These are phyloP conservation scores for Penicillium daleae DNA, from an alignment of 495 filamentous ascomycete species.

Conservation along the genomic window DNA sequence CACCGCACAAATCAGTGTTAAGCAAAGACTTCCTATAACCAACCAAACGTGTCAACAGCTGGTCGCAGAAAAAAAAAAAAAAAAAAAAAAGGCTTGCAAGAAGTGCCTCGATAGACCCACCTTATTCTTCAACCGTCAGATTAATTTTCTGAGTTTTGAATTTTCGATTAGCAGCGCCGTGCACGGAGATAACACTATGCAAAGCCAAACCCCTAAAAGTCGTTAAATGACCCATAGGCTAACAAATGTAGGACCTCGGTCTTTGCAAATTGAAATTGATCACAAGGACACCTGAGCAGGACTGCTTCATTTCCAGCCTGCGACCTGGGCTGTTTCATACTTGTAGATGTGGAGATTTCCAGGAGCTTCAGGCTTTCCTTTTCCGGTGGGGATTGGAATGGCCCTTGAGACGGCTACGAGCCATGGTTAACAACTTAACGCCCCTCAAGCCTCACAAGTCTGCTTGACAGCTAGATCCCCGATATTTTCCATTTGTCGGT, in stretches of 20 bases:
- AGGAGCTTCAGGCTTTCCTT: constrained; percentile 18
- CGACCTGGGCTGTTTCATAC: constrained; percentile 25
- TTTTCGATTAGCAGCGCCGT: background rate
- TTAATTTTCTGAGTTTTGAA: background rate
- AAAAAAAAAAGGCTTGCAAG: background rate
- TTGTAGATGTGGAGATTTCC: constrained; percentile 26
- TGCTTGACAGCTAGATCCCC: background rate
- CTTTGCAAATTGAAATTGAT: background rate
- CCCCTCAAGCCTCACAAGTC: background rate
- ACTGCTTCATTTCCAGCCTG: constrained; percentile 25
- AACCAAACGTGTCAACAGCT: background rate
- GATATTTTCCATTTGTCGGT: background rate
- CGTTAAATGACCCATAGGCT: background rate
- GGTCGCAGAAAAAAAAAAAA: background rate
- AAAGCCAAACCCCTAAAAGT: background rate
- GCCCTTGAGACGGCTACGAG: constrained; percentile 8
- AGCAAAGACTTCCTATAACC: background rate
- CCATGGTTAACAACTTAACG: constrained; percentile 18
- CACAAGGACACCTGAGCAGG: constrained; percentile 7
- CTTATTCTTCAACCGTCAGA: background rate
- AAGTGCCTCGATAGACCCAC: background rate
- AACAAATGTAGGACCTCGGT: background rate
- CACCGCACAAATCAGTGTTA: background rate
- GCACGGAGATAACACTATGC: background rate
- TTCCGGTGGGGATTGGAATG: constrained; percentile 1